These are phyloP conservation scores for Trametes maxima DNA, from an alignment of 768 basidiomycete genomes.

Conservation along the genomic window DNA sequence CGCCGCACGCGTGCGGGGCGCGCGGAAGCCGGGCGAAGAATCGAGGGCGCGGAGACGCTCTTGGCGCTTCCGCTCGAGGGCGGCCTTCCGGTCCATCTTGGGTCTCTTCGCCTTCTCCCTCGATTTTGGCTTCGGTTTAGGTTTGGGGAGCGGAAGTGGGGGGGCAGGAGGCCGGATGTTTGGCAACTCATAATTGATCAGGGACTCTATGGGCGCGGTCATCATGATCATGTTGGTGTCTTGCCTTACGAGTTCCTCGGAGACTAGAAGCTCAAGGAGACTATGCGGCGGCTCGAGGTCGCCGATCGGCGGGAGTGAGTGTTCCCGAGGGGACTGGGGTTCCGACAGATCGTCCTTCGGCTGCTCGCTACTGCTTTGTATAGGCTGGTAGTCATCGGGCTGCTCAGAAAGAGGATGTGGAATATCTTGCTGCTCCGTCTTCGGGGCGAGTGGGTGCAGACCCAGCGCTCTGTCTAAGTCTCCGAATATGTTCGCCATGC, in stretches of 20 bases:
- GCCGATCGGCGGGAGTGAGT: constrained; percentile 44
- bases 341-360: too few relatives aligned
- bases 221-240: constrained; percentile 57
- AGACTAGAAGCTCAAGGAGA: constrained; percentile 57
- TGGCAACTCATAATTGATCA: constrained; percentile 71
- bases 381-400: neutral
- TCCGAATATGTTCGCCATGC: constrained; percentile 41
- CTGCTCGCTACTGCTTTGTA: neutral
- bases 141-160: constrained; percentile 31
- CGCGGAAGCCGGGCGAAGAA: constrained; percentile 46
- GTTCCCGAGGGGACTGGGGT: neutral
- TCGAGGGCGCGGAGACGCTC: constrained; percentile 37
- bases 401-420: neutral
- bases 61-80: constrained; percentile 30
- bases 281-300: constrained; percentile 74
- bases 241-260: constrained; percentile 52
- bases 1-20: constrained; percentile 48
- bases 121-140: constrained; percentile 43
- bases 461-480: constrained; percentile 40
- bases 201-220: constrained; percentile 59
- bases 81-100: constrained; percentile 27
- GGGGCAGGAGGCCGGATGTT: constrained; percentile 63
- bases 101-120: constrained; percentile 20
- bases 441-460: constrained; percentile 4
- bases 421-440: neutral